Evolutionary conservation across 352 stramenopile species (phyloP).

Genomic region (Phytopythium helicoides): DNA sequence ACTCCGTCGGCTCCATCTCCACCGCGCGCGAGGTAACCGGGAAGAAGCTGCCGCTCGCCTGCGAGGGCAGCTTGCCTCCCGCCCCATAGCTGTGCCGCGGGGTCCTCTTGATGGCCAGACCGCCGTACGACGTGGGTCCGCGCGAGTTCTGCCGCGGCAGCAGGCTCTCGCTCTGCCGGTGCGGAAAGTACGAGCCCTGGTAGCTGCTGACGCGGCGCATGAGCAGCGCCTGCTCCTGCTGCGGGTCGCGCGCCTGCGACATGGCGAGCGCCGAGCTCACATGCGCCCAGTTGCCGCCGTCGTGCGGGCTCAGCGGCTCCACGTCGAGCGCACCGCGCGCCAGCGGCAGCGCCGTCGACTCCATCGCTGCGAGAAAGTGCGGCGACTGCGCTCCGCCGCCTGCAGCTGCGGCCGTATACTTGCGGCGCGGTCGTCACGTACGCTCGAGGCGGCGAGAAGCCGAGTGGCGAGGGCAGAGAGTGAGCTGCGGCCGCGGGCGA

Average conservation of each 20-base stretch:
- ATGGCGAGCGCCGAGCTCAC: conserved; percentile 46
- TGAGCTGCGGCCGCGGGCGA: too few species aligned
- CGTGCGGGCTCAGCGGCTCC: conserved; percentile 15
- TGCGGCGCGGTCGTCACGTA: too few species aligned
- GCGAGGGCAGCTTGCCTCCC: neutral
- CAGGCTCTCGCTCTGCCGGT: conserved; percentile 6
- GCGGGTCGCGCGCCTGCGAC: conserved; percentile 19
- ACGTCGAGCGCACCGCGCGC: conserved; percentile 52
- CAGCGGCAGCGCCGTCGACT: conserved; percentile 47
- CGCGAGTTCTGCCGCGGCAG: conserved; percentile 1
- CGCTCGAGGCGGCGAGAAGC: too few species aligned
- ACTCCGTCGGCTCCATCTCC: conserved; percentile 2
- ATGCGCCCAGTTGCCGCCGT: conserved; percentile 11
- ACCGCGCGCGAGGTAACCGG: neutral
- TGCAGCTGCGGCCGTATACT: too few species aligned
- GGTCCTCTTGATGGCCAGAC: conserved; percentile 10
- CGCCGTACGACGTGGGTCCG: conserved; percentile 12
- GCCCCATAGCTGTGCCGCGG: conserved; percentile 7
- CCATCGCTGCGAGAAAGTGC: conserved; percentile 19
- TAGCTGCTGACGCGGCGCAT: conserved; percentile 65
- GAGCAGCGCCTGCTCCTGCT: conserved; percentile 22
- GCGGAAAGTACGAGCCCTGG: conserved; percentile 29
- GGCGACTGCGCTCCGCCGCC: too few species aligned
- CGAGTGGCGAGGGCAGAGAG: too few species aligned
- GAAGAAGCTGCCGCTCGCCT: conserved; percentile 9